phyloP scores from a whole-genome alignment of 768 basidiomycete species.

The Pisolithus sp. region DNA sequence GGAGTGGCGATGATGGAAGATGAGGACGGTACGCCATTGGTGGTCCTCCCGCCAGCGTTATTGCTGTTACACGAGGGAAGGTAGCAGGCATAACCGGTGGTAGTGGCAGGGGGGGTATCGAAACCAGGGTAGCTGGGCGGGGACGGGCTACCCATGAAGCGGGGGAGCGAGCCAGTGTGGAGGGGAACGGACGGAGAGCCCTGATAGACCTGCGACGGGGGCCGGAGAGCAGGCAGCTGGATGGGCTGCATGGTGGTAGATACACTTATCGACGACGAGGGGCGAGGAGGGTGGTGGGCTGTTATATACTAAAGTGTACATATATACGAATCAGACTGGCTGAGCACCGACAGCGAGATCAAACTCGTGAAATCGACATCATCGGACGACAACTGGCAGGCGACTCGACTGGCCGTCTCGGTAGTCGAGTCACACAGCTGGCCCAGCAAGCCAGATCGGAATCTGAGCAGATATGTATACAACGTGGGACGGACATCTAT shows the following conservation, averaged over 20 bases:
- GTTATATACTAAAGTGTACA: background rate
- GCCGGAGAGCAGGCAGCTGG: background rate
- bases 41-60: background rate
- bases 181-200: constrained; percentile 9
- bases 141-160: constrained; percentile 27
- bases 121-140: constrained; percentile 14
- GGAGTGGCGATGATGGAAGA: background rate
- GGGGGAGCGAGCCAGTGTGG: constrained; percentile 10
- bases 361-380: too few relatives aligned
- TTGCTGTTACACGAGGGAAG: background rate
- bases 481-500: constrained; percentile 14
- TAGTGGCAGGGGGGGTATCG: constrained; percentile 7
- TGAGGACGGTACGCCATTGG: constrained; percentile 3
- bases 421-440: too few relatives aligned
- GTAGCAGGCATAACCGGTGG: background rate
- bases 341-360: too few relatives aligned
- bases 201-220: constrained; percentile 8
- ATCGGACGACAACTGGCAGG: background rate
- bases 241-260: background rate
- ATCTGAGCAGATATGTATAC: too few relatives aligned
- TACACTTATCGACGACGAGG: background rate
- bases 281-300: background rate
- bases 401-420: background rate
- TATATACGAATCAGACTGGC: background rate
- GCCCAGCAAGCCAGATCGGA: background rate